Conservation (phyloP, 2,329 filamentous ascomycete genomes). For the Lachnellula cervina region DNA sequence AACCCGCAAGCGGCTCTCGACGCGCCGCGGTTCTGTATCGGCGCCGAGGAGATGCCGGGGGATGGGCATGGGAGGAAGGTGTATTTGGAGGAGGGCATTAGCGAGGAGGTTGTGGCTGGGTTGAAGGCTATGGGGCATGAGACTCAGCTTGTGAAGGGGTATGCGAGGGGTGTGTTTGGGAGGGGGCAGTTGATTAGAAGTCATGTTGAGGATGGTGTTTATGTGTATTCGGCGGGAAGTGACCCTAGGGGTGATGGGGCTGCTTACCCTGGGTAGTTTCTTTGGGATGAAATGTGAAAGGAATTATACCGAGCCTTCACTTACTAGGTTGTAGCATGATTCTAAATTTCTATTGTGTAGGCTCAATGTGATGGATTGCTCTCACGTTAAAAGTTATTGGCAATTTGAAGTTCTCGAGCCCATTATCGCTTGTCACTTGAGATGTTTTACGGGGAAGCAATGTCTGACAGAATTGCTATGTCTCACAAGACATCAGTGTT, state of each 20-base stretch:
- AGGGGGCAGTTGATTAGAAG: slow-evolving; percentile 81
- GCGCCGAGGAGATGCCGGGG: slow-evolving; percentile 61
- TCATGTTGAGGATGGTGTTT: slow-evolving; percentile 67
- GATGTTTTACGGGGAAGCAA: no score
- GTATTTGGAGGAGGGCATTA: slow-evolving; percentile 78
- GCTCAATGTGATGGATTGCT: no score
- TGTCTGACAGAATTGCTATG: no score
- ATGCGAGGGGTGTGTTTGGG: slow-evolving; percentile 68
- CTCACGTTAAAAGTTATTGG: no score
- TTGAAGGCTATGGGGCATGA: slow-evolving; percentile 68
- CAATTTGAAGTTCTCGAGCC: no score
- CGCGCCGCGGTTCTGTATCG: slow-evolving; percentile 85
- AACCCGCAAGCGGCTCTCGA: slow-evolving; percentile 87
- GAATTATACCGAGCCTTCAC: no score
- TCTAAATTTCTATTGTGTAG: no score
- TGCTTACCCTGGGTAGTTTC: slow-evolving; percentile 47
- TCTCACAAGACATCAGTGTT: no score
- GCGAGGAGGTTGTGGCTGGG: slow-evolving; percentile 60
- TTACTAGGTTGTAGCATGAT: no score
- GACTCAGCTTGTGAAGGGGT: slow-evolving; percentile 63
- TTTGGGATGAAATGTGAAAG: background rate
- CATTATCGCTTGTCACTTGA: no score
- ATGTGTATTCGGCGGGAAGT: slow-evolving; percentile 83
- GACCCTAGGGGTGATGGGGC: slow-evolving; percentile 81
- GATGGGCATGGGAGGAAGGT: slow-evolving; percentile 56